These are phyloP conservation scores for Populus hybrid DNA, from an alignment of 441 rosid genomes.

Conservation along the genomic window DNA sequence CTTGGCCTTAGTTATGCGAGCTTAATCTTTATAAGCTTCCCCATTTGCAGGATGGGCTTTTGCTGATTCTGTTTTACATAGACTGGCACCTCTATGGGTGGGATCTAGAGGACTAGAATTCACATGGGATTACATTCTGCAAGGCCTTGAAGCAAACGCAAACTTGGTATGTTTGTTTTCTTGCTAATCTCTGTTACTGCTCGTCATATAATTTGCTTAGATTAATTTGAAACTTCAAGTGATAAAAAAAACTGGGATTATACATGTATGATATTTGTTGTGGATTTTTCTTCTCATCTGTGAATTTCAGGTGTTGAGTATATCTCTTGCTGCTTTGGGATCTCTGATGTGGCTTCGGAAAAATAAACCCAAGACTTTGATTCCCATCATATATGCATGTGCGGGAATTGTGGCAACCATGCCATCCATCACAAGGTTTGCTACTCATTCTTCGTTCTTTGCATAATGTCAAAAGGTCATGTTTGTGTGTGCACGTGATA, in stretches of 20 bases:
- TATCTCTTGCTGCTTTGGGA: conserved; percentile 88
- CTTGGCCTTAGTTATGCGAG: neutral
- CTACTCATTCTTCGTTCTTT: neutral
- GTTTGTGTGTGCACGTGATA: neutral
- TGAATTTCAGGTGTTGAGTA: conserved; percentile 60
- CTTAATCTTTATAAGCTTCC: neutral
- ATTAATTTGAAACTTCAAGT: neutral
- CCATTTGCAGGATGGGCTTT: conserved; percentile 81
- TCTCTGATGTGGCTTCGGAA: conserved; percentile 98
- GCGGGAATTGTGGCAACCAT: conserved; percentile 87
- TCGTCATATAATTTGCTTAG: neutral
- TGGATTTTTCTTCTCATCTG: neutral
- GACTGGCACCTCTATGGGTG: conserved; percentile 93
- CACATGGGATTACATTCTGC: conserved; percentile 87
- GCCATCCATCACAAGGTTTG: conserved; percentile 87
- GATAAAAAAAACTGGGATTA: neutral
- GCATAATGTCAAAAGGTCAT: neutral
- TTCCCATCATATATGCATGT: conserved; percentile 79
- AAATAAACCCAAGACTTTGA: conserved; percentile 81
- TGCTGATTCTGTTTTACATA: conserved; percentile 85
- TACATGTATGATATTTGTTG: neutral
- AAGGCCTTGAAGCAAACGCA: conserved; percentile 96
- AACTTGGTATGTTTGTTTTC: conserved; percentile 52
- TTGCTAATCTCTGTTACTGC: neutral
- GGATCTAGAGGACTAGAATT: conserved; percentile 93